Evolutionary conservation across 2,329 filamentous ascomycete genomes (phyloP), one percentile per base, ranked within the genome.

Genomic region (Erysiphe neolycopersici): DNA sequence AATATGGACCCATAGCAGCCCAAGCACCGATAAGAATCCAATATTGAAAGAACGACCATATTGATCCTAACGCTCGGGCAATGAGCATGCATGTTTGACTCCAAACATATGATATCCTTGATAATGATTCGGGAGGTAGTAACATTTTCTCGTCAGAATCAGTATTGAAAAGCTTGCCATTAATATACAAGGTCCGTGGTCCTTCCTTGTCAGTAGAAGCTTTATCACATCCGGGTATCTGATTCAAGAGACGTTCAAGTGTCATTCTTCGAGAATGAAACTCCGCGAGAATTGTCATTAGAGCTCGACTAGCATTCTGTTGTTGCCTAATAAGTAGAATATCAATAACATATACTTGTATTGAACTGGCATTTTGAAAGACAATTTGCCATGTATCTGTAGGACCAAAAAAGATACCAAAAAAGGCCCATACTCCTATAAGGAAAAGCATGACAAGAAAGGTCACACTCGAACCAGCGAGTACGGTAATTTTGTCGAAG

Each of bases 321-420:
- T 60, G 59, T 50, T 62, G 59, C 1, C 60, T 53, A 50, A 61
- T 57, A 32, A 61, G 58, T n/a, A 62, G 53, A 8, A 58, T 59
- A 29, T 58, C 58, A 9, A 56, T 59, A 36, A 59, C 49, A 45
- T 61, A 61, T 43, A 58, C 55, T 44, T 59, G 52, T 43, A 61
- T 59, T 14, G 59, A 58, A 43, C 54, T 56, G 10, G 54, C 50
- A 42, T 62, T 57, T 26, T 58, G 56, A 18, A 61, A 48, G 29
- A 60, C 47, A 37, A 60, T 59, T 30, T 59, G 55, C 60, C 59
- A 61, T 4, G 53, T 54, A 37, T 59, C 54, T 1, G 52, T 52
- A 5, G 55, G 46, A 1, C 58, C 58, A 35, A 54, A 57, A 2
- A 51, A 43, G 14, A 55, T 49, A 6, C 60, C 55, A 33, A 51